phyloP scores from a whole-genome alignment of 164 flowering plant genomes.

The Magnolia changhungtana region DNA sequence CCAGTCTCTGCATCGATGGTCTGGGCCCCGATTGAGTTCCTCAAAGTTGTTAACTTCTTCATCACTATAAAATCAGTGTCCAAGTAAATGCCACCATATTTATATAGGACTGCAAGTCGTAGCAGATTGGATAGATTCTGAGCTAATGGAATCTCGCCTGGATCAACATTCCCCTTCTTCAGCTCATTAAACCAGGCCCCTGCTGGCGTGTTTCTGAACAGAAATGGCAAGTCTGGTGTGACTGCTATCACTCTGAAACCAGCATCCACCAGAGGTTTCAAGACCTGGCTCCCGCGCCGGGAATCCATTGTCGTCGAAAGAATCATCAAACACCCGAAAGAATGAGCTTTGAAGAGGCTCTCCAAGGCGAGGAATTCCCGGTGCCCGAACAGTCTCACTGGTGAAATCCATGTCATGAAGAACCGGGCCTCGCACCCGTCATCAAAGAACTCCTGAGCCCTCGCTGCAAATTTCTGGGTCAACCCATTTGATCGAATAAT shows the following conservation, averaged over 20 bases:
- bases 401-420: slow-evolving; percentile 92
- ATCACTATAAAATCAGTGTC: slow-evolving; percentile 50
- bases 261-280: slow-evolving; percentile 42
- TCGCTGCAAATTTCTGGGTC: slow-evolving; percentile 17
- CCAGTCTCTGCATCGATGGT: slow-evolving; percentile 18
- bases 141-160: slow-evolving; percentile 42
- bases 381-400: slow-evolving; percentile 37
- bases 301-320: slow-evolving; percentile 64
- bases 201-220: slow-evolving; percentile 64
- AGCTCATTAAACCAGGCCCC: slow-evolving; percentile 57
- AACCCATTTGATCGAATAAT: slow-evolving; percentile 24
- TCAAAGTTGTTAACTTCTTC: slow-evolving; percentile 29
- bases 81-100: slow-evolving; percentile 49
- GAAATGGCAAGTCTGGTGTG: slow-evolving; percentile 50
- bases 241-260: slow-evolving; percentile 49
- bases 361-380: slow-evolving; percentile 60
- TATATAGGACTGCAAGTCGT: slow-evolving; percentile 43
- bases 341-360: slow-evolving; percentile 65
- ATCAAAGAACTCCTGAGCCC: slow-evolving; percentile 30
- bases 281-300: slow-evolving; percentile 29
- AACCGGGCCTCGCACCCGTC: slow-evolving; percentile 41
- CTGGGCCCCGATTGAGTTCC: slow-evolving; percentile 51
- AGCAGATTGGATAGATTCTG: slow-evolving; percentile 51
- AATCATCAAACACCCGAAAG: slow-evolving; percentile 64
- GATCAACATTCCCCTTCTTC: slow-evolving; percentile 38